Evolutionary conservation across 1,284 basidiomycete species (phyloP).

Genomic region (Cerrena zonata): DNA sequence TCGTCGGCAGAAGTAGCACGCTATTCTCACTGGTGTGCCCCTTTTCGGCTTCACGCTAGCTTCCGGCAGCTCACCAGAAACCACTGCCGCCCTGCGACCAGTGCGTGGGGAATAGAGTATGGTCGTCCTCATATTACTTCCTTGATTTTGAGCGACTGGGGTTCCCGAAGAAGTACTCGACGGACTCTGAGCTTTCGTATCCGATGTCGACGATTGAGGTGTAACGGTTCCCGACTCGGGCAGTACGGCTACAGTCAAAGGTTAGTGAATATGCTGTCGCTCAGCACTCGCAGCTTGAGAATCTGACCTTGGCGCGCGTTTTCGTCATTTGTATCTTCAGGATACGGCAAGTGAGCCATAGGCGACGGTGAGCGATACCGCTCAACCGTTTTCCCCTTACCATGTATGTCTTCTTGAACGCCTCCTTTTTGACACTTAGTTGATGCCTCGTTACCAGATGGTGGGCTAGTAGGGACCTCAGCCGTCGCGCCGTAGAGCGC

Average conservation of each 20-base stretch:
- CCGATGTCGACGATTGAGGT: neutral
- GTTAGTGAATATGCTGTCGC: neutral
- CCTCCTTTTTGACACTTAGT: no score
- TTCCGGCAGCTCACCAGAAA: slow-evolving; percentile 8
- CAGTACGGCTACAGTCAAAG: neutral
- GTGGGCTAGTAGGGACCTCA: no score
- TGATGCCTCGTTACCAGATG: no score
- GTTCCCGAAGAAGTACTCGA: neutral
- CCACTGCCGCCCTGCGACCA: slow-evolving; percentile 12
- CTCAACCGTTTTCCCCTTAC: neutral
- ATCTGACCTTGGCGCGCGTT: neutral
- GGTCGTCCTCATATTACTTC: neutral
- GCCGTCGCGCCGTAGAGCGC: neutral
- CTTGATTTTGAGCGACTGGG: neutral
- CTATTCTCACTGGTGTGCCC: slow-evolving; percentile 23
- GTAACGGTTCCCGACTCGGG: neutral
- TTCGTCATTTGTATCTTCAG: neutral
- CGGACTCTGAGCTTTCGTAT: neutral
- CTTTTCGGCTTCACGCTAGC: slow-evolving; percentile 13
- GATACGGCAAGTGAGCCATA: slow-evolving; percentile 5
- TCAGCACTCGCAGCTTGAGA: neutral
- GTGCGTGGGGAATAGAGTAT: slow-evolving; percentile 14
- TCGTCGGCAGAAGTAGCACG: slow-evolving; percentile 37
- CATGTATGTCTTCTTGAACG: neutral
- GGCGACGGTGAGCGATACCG: neutral